Evolutionary conservation across 257 asterid species (phyloP), one percentile per base, ranked within the genome.

Genomic region (Anisodus acutangulus): DNA sequence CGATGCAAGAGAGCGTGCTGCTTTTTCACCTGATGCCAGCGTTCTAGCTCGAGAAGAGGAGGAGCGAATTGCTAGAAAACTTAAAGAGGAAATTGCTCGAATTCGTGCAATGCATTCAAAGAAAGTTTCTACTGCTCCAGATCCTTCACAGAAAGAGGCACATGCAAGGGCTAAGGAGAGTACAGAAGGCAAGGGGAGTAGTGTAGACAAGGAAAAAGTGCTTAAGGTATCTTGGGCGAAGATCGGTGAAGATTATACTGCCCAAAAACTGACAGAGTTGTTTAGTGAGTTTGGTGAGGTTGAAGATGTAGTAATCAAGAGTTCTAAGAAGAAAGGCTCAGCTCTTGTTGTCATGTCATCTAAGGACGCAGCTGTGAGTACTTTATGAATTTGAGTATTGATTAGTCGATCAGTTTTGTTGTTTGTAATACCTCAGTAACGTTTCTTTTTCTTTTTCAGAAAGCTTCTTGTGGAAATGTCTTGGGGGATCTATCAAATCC

Each of bases 141-240:
- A 90, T 5, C 86, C 92, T 70, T 58, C 60, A 41, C 88, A 85
- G 86, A 87, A 89, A 85, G 90, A 89, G 41, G 72, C 83, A 55
- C 19, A 64, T 45, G 78, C 85, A 37, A 79, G 69, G 72, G 87
- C 60, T 63, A 84, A 78, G 12, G 87, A 78, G 51, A 78, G 88
- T 66, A 16, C 22, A 41, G 91, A 82, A 84, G 85, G 88, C 54
- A 91, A 89, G 68, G 89, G 82, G 58, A 83, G 37, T 37, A 89
- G 79, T 47, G 81, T 90, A 85, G 98, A 94, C 68, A 94, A 89
- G 88, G 94, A 87, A 70, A 96, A 92, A 87, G 85, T 92, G 67
- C 97, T 94, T 70, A 96, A 93, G 88, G 97, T 96, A 59, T 91
- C 98, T 1, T 96, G 98, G 98, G 98, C 93, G 88, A 94, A 90